Percentiles rank a stretch among this genome's conserved stretches.
Evolutionary conservation across 225 moss, liverwort and hornwort genomes (phyloP).

Genomic region (Antitrichia curtipendula): DNA sequence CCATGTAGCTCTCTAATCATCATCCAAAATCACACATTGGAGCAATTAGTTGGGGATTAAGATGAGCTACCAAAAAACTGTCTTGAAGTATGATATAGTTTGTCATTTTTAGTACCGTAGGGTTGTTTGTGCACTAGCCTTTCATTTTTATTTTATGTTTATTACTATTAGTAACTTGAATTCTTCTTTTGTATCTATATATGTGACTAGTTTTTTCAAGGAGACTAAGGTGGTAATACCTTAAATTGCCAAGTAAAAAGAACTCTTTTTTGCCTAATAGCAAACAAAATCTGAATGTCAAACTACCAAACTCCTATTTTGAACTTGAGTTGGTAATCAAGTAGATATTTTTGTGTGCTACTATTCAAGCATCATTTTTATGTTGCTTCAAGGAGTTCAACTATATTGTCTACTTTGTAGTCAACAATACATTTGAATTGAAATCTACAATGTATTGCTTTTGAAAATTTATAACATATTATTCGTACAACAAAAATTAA

Average conservation of each 20-base stretch:
- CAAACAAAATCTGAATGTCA: not conserved
- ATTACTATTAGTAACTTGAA: not conserved
- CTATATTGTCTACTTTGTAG: no score
- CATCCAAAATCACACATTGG: not conserved
- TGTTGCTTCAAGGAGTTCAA: not conserved
- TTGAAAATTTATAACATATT: not conserved
- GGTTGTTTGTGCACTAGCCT: accelerated
- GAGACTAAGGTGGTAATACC: not conserved
- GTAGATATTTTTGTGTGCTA: not conserved
- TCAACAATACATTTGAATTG: not conserved
- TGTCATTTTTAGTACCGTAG: not conserved
- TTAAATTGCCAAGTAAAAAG: accelerated
- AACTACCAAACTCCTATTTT: not conserved
- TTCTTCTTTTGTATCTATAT: not conserved
- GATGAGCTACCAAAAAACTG: not conserved
- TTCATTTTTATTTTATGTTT: not conserved
- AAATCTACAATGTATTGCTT: not conserved
- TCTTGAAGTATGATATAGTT: not conserved
- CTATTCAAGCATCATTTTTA: not conserved
- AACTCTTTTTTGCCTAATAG: not conserved
- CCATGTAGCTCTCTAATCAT: not conserved
- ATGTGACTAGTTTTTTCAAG: accelerated
- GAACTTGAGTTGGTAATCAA: not conserved
- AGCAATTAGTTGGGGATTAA: not conserved
- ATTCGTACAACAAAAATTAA: not conserved